phyloP scores from a whole-genome alignment of 192 early-diverging fungal species.

The Coemansia sp. region DNA sequence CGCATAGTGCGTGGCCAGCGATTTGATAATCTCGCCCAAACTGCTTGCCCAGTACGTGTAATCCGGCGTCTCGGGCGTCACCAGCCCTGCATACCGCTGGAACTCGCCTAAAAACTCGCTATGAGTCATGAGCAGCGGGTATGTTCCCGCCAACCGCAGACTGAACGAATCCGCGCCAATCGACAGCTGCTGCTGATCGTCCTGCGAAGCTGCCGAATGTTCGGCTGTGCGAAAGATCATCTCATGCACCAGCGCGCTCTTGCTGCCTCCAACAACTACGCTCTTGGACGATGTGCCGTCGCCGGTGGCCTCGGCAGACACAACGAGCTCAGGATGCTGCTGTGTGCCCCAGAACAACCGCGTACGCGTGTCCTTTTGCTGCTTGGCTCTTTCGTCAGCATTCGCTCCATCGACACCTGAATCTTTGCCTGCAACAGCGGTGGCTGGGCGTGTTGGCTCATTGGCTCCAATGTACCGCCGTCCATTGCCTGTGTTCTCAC shows the following conservation, averaged over 20 bases:
- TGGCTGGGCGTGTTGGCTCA: constrained; percentile 11
- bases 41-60: constrained; percentile 11
- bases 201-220: not conserved
- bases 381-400: constrained; percentile 33
- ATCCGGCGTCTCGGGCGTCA: constrained; percentile 29
- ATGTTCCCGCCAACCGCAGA: constrained; percentile 40
- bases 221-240: constrained; percentile 57
- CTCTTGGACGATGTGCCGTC: not conserved
- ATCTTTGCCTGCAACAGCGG: constrained; percentile 20
- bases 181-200: not conserved
- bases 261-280: constrained; percentile 52
- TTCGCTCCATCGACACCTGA: constrained; percentile 11
- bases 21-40: constrained; percentile 21
- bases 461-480: constrained; percentile 23
- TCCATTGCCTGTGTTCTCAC: constrained; percentile 28
- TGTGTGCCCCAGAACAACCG: constrained; percentile 60
- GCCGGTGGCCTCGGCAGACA: not conserved
- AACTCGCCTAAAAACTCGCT: constrained; percentile 49
- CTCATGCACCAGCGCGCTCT: constrained; percentile 64
- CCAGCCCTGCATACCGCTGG: constrained; percentile 53
- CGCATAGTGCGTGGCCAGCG: constrained; percentile 29
- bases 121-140: constrained; percentile 44
- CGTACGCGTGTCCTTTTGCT: constrained; percentile 32
- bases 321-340: constrained; percentile 57
- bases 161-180: constrained; percentile 16